A percentile compares a stretch with the other conserved stretches of the same genome.
These are phyloP conservation scores for Fusarium falciforme DNA, from an alignment of 2,329 filamentous ascomycete genomes.

Conservation along the genomic window DNA sequence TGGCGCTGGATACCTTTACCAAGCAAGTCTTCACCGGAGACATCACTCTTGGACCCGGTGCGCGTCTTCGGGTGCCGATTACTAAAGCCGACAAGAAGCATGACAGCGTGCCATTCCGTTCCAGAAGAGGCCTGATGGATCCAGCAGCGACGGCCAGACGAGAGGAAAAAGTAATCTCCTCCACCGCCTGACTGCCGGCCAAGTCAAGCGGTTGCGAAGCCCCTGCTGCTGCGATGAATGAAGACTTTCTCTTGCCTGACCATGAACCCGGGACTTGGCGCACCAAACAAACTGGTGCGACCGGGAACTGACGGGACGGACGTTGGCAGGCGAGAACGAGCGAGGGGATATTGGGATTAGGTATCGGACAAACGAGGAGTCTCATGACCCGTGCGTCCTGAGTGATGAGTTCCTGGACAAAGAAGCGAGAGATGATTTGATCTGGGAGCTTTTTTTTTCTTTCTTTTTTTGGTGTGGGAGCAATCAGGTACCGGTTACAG, in stretches of 20 bases:
- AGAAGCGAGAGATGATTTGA: slow-evolving; percentile 38
- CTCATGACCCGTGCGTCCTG: slow-evolving; percentile 9
- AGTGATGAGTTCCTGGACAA: slow-evolving; percentile 25
- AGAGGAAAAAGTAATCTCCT: slow-evolving; percentile 13
- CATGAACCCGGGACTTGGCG: slow-evolving; percentile 29
- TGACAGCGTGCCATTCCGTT: slow-evolving; percentile 13
- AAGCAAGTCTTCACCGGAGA: slow-evolving; percentile 8
- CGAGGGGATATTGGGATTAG: neutral
- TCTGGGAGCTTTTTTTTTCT: slow-evolving; percentile 8
- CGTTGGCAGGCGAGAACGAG: neutral
- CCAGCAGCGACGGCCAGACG: slow-evolving; percentile 14
- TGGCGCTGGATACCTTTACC: slow-evolving; percentile 21
- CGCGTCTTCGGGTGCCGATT: slow-evolving; percentile 24
- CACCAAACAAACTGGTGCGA: slow-evolving; percentile 11
- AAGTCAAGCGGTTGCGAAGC: slow-evolving; percentile 21
- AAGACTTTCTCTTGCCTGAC: slow-evolving; percentile 16
- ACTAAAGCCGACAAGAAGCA: slow-evolving; percentile 9
- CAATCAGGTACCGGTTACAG: slow-evolving; percentile 44
- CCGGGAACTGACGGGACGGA: slow-evolving; percentile 12
- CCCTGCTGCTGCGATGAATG: slow-evolving; percentile 6
- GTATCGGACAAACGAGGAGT: neutral
- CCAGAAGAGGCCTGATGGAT: slow-evolving; percentile 11
- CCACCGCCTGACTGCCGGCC: slow-evolving; percentile 22
- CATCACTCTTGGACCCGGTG: slow-evolving; percentile 5
- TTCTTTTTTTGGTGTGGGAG: slow-evolving; percentile 35